These are phyloP conservation scores for Pseudopyrenochaeta lycopersici DNA, from an alignment of 2,329 filamentous ascomycete species.

Conservation along the genomic window DNA sequence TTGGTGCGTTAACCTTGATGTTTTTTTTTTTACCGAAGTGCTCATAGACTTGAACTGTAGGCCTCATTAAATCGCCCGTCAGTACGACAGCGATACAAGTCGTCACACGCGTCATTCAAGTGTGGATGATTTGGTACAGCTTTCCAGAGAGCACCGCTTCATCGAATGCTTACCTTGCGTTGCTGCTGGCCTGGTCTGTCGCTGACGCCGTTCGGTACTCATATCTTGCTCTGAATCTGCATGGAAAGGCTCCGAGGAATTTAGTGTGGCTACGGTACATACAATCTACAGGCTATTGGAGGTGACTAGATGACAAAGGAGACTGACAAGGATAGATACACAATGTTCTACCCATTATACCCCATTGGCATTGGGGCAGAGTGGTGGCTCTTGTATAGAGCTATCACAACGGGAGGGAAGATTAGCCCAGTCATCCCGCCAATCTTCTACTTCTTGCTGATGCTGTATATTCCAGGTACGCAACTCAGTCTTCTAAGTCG, in stretches of 20 bases:
- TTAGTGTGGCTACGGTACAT: slow-evolving; percentile 31
- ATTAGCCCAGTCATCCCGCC: slow-evolving; percentile 19
- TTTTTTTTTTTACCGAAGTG: not conserved
- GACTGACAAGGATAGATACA: slow-evolving; percentile 16
- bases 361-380: slow-evolving; percentile 36
- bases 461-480: slow-evolving; percentile 35
- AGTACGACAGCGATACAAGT: slow-evolving; percentile 33
- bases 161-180: slow-evolving; percentile 24
- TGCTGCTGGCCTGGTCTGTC: slow-evolving; percentile 32
- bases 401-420: slow-evolving; percentile 17
- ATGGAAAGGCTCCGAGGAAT: slow-evolving; percentile 17
- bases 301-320: not conserved
- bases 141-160: slow-evolving; percentile 27
- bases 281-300: not conserved
- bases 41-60: slow-evolving; percentile 6
- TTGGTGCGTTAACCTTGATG: slow-evolving; percentile 13
- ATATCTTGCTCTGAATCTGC: slow-evolving; percentile 32
- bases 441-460: slow-evolving; percentile 30
- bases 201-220: slow-evolving; percentile 32
- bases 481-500: not conserved
- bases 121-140: slow-evolving; percentile 37
- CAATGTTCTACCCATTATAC: slow-evolving; percentile 38
- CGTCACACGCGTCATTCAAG: slow-evolving; percentile 35
- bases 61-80: slow-evolving; percentile 33
- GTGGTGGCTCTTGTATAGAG: slow-evolving; percentile 35